These are phyloP conservation scores for Hortiboletus flavorubellus DNA, from an alignment of 768 basidiomycete genomes.

Conservation along the genomic window DNA sequence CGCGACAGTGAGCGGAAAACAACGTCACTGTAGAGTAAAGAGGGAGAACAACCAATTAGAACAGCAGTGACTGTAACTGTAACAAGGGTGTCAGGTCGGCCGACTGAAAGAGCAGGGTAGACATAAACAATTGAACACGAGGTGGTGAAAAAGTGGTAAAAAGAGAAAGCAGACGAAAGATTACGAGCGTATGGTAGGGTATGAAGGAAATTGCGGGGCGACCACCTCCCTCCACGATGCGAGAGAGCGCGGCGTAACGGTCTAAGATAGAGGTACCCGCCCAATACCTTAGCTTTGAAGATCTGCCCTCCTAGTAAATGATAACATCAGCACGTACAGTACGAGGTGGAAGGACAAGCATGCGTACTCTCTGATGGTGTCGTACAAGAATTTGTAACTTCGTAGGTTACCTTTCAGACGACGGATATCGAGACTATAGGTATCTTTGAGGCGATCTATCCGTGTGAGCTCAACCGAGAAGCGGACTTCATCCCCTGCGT, in stretches of 20 bases:
- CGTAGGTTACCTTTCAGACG: conserved; percentile 88
- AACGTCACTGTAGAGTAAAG: not conserved
- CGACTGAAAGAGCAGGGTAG: conserved; percentile 17
- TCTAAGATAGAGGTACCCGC: conserved; percentile 24
- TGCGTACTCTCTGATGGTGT: conserved; percentile 80
- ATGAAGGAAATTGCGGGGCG: conserved; percentile 14
- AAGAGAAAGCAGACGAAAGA: conserved; percentile 4
- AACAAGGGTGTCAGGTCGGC: conserved; percentile 12
- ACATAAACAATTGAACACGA: conserved; percentile 20
- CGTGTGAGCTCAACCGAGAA: conserved; percentile 94
- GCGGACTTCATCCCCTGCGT: conserved; percentile 92
- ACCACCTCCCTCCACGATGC: conserved; percentile 1
- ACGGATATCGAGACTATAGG: conserved; percentile 89
- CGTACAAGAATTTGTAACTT: conserved; percentile 91
- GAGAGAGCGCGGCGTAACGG: not conserved
- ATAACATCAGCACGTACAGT: conserved; percentile 7
- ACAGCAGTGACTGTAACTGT: conserved; percentile 10
- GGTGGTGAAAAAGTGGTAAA: conserved; percentile 1
- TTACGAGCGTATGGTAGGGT: conserved; percentile 31
- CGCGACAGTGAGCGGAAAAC: not conserved
- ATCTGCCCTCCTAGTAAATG: conserved; percentile 33
- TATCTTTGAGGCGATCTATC: conserved; percentile 84
- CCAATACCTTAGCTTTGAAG: conserved; percentile 33
- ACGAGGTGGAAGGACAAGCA: conserved; percentile 8
- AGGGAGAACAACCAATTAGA: conserved; percentile 9